These are phyloP conservation scores for Alloascoidea hylecoeti DNA, from an alignment of 805 yeast species.

Conservation along the genomic window DNA sequence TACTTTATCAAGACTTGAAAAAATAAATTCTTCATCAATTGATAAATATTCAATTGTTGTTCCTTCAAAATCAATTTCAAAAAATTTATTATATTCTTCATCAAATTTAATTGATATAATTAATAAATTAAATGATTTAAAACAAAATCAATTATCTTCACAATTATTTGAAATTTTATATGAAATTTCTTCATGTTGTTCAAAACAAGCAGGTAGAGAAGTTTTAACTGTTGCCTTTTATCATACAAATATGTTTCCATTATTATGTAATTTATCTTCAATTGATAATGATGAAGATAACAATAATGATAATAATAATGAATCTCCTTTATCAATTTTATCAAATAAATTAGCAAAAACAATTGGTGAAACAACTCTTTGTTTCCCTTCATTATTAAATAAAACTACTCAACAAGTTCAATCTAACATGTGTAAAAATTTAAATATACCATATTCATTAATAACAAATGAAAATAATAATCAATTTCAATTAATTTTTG, in stretches of 20 bases:
- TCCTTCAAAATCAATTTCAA: background rate
- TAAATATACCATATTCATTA: background rate
- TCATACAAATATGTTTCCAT: background rate
- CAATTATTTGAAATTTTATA: background rate
- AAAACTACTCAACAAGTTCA: background rate
- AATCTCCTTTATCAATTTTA: background rate
- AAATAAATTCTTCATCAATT: background rate
- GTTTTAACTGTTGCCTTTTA: background rate
- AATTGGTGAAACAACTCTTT: background rate
- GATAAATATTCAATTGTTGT: background rate
- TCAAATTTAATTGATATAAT: background rate
- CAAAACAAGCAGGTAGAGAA: background rate
- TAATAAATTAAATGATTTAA: too few relatives aligned
- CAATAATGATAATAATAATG: too few relatives aligned
- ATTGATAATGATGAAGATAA: too few relatives aligned
- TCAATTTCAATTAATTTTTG: background rate
- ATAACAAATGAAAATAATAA: background rate
- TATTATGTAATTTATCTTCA: background rate
- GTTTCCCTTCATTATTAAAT: background rate
- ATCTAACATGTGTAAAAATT: background rate
- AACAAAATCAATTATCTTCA: background rate
- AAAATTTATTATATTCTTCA: background rate
- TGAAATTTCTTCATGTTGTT: background rate
- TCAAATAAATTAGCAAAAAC: background rate
- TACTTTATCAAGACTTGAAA: background rate